A percentile compares a stretch with the other conserved stretches of the same genome.
These are phyloP conservation scores for Diaporthe batatas DNA, from an alignment of 2,329 filamentous ascomycete species.

Conservation along the genomic window DNA sequence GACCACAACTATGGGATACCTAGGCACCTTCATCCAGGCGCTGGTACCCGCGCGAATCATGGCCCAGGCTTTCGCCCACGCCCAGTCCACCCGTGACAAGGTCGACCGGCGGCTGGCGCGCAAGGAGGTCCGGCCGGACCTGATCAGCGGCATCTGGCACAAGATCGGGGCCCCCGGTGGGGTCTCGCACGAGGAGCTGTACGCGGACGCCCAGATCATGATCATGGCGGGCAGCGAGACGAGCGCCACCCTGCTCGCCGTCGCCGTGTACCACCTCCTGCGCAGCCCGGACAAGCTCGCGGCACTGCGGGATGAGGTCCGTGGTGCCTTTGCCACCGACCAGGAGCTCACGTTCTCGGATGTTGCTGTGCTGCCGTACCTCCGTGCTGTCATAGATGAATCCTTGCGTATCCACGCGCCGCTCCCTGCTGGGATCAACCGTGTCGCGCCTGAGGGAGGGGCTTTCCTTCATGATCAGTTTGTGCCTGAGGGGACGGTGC, in stretches of 20 bases:
- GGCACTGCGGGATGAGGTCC: conserved; percentile 38
- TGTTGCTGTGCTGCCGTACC: conserved; percentile 40
- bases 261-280: conserved; percentile 41
- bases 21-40: conserved; percentile 39
- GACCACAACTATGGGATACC: conserved; percentile 39
- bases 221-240: conserved; percentile 43
- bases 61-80: conserved; percentile 40
- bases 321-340: neutral
- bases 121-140: conserved; percentile 38
- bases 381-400: conserved; percentile 42
- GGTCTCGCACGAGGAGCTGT: conserved; percentile 40
- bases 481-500: conserved; percentile 50
- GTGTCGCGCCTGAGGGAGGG: conserved; percentile 44
- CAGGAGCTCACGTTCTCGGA: conserved; percentile 36
- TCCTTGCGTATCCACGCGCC: conserved; percentile 44
- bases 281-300: conserved; percentile 38
- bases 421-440: conserved; percentile 37
- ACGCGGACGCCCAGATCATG: conserved; percentile 42
- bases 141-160: conserved; percentile 37
- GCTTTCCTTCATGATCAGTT: conserved; percentile 43
- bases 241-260: conserved; percentile 43
- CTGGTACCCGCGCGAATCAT: conserved; percentile 37
- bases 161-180: conserved; percentile 32
- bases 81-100: conserved; percentile 40
- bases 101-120: conserved; percentile 42